phyloP scores from a whole-genome alignment of 768 basidiomycete species.

The Hemileccinum rubropunctum region DNA sequence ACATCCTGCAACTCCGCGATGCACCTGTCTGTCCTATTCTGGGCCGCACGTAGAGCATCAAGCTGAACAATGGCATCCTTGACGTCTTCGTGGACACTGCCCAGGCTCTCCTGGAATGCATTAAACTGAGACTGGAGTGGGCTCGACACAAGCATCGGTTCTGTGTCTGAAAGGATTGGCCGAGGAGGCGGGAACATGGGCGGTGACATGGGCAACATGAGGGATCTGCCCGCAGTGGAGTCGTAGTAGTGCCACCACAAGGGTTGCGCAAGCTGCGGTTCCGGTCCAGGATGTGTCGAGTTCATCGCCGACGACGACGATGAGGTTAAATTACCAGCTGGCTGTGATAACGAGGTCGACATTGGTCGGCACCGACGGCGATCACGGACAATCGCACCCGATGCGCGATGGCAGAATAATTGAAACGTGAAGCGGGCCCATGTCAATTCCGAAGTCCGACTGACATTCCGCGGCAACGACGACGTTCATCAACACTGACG shows the following conservation, averaged over 20 bases:
- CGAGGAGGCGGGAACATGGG: too few species aligned
- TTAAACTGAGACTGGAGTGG: conserved; percentile 17
- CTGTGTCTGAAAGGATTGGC: too few species aligned
- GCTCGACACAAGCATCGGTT: background rate
- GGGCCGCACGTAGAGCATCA: conserved; percentile 10
- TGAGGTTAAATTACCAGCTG: too few species aligned
- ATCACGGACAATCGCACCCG: too few species aligned
- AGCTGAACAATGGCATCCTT: conserved; percentile 16
- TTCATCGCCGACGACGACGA: too few species aligned
- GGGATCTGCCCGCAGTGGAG: too few species aligned
- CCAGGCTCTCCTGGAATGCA: conserved; percentile 8
- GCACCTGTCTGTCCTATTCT: conserved; percentile 7
- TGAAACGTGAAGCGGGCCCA: background rate
- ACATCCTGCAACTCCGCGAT: conserved; percentile 13
- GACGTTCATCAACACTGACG: conserved; percentile 2
- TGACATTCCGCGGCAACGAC: background rate
- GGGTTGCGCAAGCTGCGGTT: too few species aligned
- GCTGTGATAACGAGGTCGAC: too few species aligned
- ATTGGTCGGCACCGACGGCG: background rate
- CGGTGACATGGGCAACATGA: too few species aligned
- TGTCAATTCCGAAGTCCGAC: conserved; percentile 25
- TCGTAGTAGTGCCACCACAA: too few species aligned
- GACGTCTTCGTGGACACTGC: conserved; percentile 10
- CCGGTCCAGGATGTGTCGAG: too few species aligned
- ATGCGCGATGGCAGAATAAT: background rate